Percentiles rank a stretch among this genome's conserved stretches.
phyloP scores from a whole-genome alignment of 768 basidiomycete genomes.

The Macrocybe gigantea region DNA sequence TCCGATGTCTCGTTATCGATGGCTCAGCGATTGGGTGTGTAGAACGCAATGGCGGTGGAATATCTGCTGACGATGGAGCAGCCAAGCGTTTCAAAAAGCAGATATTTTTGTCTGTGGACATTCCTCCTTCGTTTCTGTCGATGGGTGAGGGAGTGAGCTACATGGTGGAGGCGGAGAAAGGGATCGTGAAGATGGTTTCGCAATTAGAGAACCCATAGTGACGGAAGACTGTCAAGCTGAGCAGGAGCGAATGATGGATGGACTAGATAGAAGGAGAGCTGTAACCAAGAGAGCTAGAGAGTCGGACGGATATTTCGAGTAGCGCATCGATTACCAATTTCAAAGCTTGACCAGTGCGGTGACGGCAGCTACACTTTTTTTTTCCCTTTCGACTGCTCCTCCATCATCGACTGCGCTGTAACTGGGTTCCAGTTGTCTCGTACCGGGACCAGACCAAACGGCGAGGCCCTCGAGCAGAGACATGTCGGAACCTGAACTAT shows the following conservation, averaged over 20 bases:
- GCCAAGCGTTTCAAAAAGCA: constrained; percentile 60
- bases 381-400: no score
- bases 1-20: constrained; percentile 66
- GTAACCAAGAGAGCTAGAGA: neutral
- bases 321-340: constrained; percentile 3
- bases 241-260: no score
- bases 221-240: neutral
- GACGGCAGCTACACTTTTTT: neutral
- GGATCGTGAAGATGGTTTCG: constrained; percentile 43
- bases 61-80: constrained; percentile 24
- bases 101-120: constrained; percentile 70
- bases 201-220: constrained; percentile 14
- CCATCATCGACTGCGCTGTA: no score
- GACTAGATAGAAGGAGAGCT: no score
- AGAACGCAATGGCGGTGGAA: constrained; percentile 6
- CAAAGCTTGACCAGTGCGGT: neutral
- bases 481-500: constrained; percentile 76
- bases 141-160: constrained; percentile 43
- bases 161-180: constrained; percentile 55
- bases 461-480: constrained; percentile 2
- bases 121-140: constrained; percentile 32
- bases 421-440: no score
- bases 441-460: no score
- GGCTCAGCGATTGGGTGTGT: constrained; percentile 75
- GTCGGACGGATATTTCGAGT: neutral